These are phyloP conservation scores for Russula compacta DNA, from an alignment of 768 basidiomycete genomes.

Conservation along the genomic window DNA sequence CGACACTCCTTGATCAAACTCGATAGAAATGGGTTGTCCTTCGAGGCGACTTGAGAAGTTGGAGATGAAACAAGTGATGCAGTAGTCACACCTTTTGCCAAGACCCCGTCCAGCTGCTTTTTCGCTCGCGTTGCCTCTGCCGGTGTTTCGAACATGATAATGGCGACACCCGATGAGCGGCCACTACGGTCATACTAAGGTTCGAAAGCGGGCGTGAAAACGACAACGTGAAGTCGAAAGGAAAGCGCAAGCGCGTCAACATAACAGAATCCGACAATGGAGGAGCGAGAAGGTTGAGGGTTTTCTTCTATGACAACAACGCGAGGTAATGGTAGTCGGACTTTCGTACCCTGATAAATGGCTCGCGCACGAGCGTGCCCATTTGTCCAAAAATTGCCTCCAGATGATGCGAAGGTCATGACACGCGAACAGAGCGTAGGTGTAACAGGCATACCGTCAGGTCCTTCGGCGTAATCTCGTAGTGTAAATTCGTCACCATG, in stretches of 20 bases:
- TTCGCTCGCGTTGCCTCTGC: constrained; percentile 77
- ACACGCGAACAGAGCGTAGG: background rate
- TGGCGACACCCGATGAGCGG: constrained; percentile 77
- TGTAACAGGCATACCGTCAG: constrained; percentile 51
- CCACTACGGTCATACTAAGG: constrained; percentile 93
- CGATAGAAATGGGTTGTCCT: constrained; percentile 76
- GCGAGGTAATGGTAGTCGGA: constrained; percentile 37
- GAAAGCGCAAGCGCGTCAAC: constrained; percentile 18
- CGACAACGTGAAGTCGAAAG: constrained; percentile 1
- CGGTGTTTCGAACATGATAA: constrained; percentile 68
- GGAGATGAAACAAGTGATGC: constrained; percentile 3
- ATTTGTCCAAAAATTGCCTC: constrained; percentile 88
- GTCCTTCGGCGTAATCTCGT: constrained; percentile 84
- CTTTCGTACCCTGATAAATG: constrained; percentile 86
- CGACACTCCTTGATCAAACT: constrained; percentile 38
- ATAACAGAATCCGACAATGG: constrained; percentile 21
- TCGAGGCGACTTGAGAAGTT: background rate
- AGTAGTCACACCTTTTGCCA: constrained; percentile 64
- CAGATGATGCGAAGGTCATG: background rate
- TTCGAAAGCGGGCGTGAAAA: constrained; percentile 32
- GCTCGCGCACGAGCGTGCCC: constrained; percentile 88
- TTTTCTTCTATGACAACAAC: constrained; percentile 48
- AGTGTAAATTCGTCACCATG: constrained; percentile 81
- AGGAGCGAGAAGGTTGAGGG: constrained; percentile 34
- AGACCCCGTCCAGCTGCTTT: constrained; percentile 75